Evolutionary conservation across 179 eudicot genomes (phyloP), one percentile per base, ranked within the genome.

Genomic region (Heliamphora pulchella): DNA sequence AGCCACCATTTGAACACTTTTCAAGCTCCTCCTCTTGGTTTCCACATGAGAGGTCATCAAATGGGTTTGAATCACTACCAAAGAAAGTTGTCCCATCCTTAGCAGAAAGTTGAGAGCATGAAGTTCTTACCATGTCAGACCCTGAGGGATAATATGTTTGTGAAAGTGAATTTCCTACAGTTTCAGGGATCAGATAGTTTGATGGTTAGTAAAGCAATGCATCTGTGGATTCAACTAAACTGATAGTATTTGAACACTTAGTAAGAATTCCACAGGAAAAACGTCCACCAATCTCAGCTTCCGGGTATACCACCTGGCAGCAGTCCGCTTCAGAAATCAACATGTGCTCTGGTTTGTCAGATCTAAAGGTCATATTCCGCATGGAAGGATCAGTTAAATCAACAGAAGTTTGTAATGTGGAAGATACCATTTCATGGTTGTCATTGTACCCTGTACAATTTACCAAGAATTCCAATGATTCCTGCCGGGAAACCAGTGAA

Each of bases 381-480:
- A 81, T 75, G 72, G 86, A 84, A 71, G 83, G 78, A 55, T 80
- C 76, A 81, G 67, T 78, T 69, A 79, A 51, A 80, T 81, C 81
- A 44, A 39, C 73, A 74, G 83, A 78, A 82, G 59, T 77, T 74
- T 85, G 87, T n/a, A 81, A 76, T 58, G 81, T 84, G 15, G 78
- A 84, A 84, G 82, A 74, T 5, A 69, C 79, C 71, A 47, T 76
- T 65, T 89, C 84, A 74, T 80, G 85, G 79, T 79, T 87, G 44
- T 74, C 78, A 62, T 72, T 77, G 62, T 79, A 83, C 83, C 66
- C 72, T 71, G 78, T 84, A 82, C 78, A 81, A 78, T 83, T 80
- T 79, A 83, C 80, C 51, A 90, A 87, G 50, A 84, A 76, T 77
- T 85, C 87, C 11, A 87, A 77, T 76, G 92, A 85, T 46, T 88